Evolutionary conservation across 306 rosid genomes (phyloP), one percentile per base, ranked within the genome.

Genomic region (Ochetophila trinervis): DNA sequence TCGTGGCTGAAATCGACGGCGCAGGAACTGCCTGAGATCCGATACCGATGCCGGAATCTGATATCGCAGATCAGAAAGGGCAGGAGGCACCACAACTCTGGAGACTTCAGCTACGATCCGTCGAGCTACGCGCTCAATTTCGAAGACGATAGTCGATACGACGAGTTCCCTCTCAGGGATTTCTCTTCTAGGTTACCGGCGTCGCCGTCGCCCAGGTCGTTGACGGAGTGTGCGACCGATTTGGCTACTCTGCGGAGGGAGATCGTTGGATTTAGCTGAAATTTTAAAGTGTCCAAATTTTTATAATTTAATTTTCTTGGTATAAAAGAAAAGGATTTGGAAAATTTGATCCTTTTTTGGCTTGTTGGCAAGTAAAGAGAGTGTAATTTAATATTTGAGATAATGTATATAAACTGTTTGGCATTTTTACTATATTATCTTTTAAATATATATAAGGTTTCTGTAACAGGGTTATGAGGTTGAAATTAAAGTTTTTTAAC

Each of bases 51-150:
- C 57, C 22, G 57, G 50, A 57, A 63, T 40, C 71, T 71, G 19
- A 61, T 70, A 35, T 55, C 66, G 15, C 40, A 66, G 49, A 45
- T 75, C 42, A 62, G 71, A 0, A 13, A 13, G 53, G 21, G 59
- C 18, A 40, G 80, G 49, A 56, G 52, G 32, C 57, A 60, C 50
- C 68, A 47, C 72, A 30, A 34, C 65, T 75, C 80, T 44, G 44
- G 44, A 20, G 81, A 76, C 27, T 80, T 80, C 69, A 76, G 78
- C 69, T 80, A 80, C 75, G 81, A 75, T 21, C 67, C 71, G 53
- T 62, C 71, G 7, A 80, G 80, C 62, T 80, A 80, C 61, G 78
- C 84, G 19, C 80, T 63, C 62, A 75, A 80, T 69, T 75, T 80
- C 72, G 73, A 80, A 55, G 84, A 75, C 56, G 78, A 72, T 19